A percentile compares a stretch with the other conserved stretches of the same genome.
These are phyloP conservation scores for Penicillium sp. DNA, from an alignment of 2,329 filamentous ascomycete species.

Conservation along the genomic window DNA sequence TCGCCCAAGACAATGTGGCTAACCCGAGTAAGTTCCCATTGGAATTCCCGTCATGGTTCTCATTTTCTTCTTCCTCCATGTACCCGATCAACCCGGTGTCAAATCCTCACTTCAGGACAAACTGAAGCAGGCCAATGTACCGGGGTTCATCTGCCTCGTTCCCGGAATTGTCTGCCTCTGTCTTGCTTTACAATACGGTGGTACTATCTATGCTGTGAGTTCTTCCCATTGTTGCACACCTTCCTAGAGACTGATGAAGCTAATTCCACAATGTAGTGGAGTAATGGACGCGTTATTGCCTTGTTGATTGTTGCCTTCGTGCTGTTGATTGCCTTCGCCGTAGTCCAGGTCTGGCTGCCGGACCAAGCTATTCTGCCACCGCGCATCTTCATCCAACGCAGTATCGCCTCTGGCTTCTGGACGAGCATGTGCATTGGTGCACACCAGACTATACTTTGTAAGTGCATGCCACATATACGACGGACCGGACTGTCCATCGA, in stretches of 20 bases:
- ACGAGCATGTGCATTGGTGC: constrained; percentile 42
- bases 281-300: constrained; percentile 15
- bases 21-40: constrained; percentile 21
- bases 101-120: background rate
- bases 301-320: constrained; percentile 18
- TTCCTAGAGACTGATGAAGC: too few species aligned
- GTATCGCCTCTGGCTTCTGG: constrained; percentile 30
- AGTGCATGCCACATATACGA: constrained; percentile 5
- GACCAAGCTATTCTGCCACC: constrained; percentile 29
- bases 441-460: constrained; percentile 31
- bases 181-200: constrained; percentile 47
- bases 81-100: background rate
- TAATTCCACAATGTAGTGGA: constrained; percentile 7
- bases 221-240: too few species aligned
- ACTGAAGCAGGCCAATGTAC: constrained; percentile 38
- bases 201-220: constrained; percentile 24
- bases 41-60: constrained; percentile 12
- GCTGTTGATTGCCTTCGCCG: constrained; percentile 19
- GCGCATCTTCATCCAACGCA: constrained; percentile 35
- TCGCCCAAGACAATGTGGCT: too few species aligned
- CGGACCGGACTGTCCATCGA: constrained; percentile 23
- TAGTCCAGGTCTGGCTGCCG: constrained; percentile 20
- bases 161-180: constrained; percentile 37
- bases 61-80: constrained; percentile 12
- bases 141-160: constrained; percentile 39